Percentiles rank a stretch among this genome's conserved stretches.
Conservation (phyloP, 1,284 basidiomycete genomes). For the Leccinum subrobustum region DNA sequence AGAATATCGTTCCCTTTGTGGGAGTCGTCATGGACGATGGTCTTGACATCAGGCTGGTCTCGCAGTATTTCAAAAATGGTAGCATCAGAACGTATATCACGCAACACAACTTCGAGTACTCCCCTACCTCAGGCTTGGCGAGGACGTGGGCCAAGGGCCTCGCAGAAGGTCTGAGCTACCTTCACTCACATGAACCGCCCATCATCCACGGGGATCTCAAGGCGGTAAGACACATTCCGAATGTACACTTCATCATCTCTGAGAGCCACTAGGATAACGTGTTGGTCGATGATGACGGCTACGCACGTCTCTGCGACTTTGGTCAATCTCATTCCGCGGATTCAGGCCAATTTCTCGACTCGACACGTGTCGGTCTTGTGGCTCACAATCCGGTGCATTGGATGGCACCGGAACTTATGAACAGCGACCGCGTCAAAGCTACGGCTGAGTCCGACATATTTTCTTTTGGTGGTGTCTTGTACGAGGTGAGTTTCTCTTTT, state of each 20-base stretch:
- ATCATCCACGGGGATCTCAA: slow-evolving; percentile 42
- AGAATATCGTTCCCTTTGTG: slow-evolving; percentile 29
- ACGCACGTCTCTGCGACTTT: slow-evolving; percentile 38
- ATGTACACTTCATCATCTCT: neutral
- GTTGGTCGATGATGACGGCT: slow-evolving; percentile 26
- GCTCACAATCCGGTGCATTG: slow-evolving; percentile 18
- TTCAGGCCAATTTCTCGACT: slow-evolving; percentile 28
- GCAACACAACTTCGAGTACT: slow-evolving; percentile 16
- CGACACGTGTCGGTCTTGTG: slow-evolving; percentile 20
- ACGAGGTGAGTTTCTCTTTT: slow-evolving; percentile 24
- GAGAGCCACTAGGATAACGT: slow-evolving; percentile 32
- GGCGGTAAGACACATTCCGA: slow-evolving; percentile 27
- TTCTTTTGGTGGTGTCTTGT: slow-evolving; percentile 32
- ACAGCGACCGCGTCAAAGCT: slow-evolving; percentile 8
- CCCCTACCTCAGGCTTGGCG: slow-evolving; percentile 18
- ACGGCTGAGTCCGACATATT: slow-evolving; percentile 28
- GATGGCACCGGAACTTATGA: slow-evolving; percentile 33
- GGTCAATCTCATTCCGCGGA: slow-evolving; percentile 32
- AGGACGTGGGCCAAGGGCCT: slow-evolving; percentile 27
- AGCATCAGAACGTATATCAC: slow-evolving; percentile 31
- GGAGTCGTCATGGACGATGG: slow-evolving; percentile 21
- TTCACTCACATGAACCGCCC: slow-evolving; percentile 32
- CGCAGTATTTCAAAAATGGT: slow-evolving; percentile 38
- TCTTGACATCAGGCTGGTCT: slow-evolving; percentile 34
- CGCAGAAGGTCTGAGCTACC: slow-evolving; percentile 34